phyloP scores from a whole-genome alignment of 768 basidiomycete genomes.

The Pholiota molesta region DNA sequence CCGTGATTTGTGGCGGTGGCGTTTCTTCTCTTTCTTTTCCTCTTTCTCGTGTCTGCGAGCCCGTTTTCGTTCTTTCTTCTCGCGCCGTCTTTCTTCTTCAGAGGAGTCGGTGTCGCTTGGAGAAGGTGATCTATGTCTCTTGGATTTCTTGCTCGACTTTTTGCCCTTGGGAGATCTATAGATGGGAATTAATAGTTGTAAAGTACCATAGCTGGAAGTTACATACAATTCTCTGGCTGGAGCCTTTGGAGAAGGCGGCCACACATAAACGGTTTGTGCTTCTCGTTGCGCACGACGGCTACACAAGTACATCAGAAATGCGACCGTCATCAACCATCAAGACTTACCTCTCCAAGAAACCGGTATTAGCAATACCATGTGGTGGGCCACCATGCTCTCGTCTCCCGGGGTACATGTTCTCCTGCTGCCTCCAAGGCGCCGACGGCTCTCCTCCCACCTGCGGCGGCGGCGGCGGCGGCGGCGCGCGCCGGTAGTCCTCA shows the following conservation, averaged over 20 bases:
- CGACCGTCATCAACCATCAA: not conserved
- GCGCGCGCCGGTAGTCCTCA: constrained; percentile 54
- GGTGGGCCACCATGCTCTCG: constrained; percentile 33
- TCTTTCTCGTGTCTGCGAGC: constrained; percentile 47
- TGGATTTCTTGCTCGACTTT: constrained; percentile 60
- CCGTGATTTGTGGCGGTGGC: constrained; percentile 35
- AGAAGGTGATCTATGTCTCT: constrained; percentile 53
- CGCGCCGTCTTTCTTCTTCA: constrained; percentile 61
- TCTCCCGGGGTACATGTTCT: constrained; percentile 62
- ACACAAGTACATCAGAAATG: constrained; percentile 9
- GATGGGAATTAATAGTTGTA: not conserved
- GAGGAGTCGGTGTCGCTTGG: constrained; percentile 53
- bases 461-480: constrained; percentile 37
- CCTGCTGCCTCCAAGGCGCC: constrained; percentile 49
- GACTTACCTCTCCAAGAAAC: constrained; percentile 7
- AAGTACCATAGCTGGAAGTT: not conserved
- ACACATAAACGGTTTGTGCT: constrained; percentile 58
- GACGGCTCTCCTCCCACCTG: constrained; percentile 32
- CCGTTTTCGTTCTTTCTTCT: constrained; percentile 65
- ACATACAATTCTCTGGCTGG: constrained; percentile 60
- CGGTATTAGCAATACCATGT: not conserved
- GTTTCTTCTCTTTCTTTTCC: constrained; percentile 41
- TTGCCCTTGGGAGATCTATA: constrained; percentile 60
- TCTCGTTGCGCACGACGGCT: constrained; percentile 78
- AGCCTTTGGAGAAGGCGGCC: constrained; percentile 82